These are phyloP conservation scores for Podospora comata DNA, from an alignment of 495 filamentous ascomycete genomes.

Conservation along the genomic window DNA sequence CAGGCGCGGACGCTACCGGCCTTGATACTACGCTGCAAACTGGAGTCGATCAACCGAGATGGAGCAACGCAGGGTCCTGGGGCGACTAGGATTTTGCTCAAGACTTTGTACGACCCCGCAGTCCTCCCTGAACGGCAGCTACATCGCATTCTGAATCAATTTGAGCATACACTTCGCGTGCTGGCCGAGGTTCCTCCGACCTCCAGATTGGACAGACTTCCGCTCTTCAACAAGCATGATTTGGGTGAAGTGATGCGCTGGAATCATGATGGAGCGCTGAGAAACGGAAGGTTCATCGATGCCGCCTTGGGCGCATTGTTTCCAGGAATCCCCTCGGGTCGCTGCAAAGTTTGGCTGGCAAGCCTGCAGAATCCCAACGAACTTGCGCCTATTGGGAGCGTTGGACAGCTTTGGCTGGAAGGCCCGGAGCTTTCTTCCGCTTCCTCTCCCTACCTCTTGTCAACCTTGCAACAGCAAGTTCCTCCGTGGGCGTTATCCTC, in stretches of 20 bases:
- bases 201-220: neutral
- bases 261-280: neutral
- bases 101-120: neutral
- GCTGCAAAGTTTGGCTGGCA: neutral
- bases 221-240: neutral
- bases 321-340: neutral
- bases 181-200: neutral
- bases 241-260: neutral
- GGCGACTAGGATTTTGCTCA: neutral
- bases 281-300: neutral
- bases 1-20: neutral
- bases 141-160: neutral
- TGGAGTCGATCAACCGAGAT: neutral
- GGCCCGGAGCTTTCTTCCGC: neutral
- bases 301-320: neutral
- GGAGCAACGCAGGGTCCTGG: neutral
- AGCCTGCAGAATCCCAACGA: neutral
- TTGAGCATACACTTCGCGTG: neutral
- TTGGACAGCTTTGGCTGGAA: neutral
- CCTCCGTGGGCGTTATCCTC: neutral
- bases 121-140: neutral
- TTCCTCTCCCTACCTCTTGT: neutral
- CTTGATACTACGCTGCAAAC: constrained; percentile 4
- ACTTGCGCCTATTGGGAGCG: neutral
- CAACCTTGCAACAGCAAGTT: neutral